phyloP scores from a whole-genome alignment of 1,284 basidiomycete species.

The Cutaneotrichosporon dermatis region DNA sequence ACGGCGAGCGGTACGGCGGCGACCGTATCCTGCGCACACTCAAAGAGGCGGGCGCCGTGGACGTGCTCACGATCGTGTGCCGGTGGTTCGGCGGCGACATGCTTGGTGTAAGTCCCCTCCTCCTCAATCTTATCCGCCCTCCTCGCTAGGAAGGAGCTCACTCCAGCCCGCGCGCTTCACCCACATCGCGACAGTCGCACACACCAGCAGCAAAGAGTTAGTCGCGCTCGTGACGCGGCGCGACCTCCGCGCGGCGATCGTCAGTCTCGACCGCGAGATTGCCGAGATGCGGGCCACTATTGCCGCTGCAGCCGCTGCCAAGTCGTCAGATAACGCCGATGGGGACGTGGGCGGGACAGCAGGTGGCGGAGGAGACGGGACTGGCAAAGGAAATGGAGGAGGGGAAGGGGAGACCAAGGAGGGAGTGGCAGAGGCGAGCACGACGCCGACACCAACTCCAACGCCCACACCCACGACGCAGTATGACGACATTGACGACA shows the following conservation, averaged over 20 bases:
- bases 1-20: slow-evolving; percentile 45
- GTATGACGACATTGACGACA: slow-evolving; percentile 37
- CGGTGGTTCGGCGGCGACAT: slow-evolving; percentile 24
- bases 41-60: slow-evolving; percentile 36
- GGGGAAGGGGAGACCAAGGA: too few relatives aligned
- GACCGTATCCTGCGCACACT: slow-evolving; percentile 38
- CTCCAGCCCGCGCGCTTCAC: slow-evolving; percentile 43
- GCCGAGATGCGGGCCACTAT: slow-evolving; percentile 24
- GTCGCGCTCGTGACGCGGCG: slow-evolving; percentile 26
- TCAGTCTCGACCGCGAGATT: slow-evolving; percentile 39
- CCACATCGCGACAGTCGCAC: slow-evolving; percentile 40
- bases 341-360: too few relatives aligned
- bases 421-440: neutral
- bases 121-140: too few relatives aligned
- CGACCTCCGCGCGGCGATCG: slow-evolving; percentile 32
- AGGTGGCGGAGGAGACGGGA: too few relatives aligned
- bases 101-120: neutral
- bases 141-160: slow-evolving; percentile 4
- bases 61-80: slow-evolving; percentile 41
- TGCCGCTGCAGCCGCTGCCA: slow-evolving; percentile 7
- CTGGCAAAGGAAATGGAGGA: too few relatives aligned
- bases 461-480: neutral
- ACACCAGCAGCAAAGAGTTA: slow-evolving; percentile 32
- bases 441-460: neutral
- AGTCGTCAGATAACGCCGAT: neutral